Conservation (phyloP, 2,329 filamentous ascomycete species). For the Xylaria sp. region DNA sequence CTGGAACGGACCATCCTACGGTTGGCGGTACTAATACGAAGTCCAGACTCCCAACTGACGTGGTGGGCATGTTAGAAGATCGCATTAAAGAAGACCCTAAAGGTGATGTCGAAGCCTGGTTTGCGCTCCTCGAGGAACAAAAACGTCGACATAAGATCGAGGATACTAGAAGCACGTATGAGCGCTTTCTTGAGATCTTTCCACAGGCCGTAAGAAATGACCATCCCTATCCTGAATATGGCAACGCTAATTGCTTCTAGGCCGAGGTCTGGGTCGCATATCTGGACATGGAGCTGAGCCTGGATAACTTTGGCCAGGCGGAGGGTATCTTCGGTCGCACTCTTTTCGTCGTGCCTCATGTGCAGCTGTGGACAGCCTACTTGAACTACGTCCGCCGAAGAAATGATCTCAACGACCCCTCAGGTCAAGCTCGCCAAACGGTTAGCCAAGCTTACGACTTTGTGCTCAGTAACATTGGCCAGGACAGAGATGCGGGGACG, state of each 20-base stretch:
- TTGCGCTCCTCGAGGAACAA: conserved; percentile 85
- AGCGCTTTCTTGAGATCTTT: conserved; percentile 87
- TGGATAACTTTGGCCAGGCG: conserved; percentile 82
- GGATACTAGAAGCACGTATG: conserved; percentile 81
- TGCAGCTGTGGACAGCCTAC: conserved; percentile 91
- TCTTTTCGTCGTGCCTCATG: conserved; percentile 80
- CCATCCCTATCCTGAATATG: neutral
- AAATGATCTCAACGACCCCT: conserved; percentile 86
- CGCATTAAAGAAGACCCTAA: conserved; percentile 91
- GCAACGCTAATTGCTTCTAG: conserved; percentile 63
- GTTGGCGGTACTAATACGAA: conserved; percentile 37
- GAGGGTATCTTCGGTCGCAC: conserved; percentile 86
- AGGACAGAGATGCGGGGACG: conserved; percentile 87
- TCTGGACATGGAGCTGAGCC: conserved; percentile 86
- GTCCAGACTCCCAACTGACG: conserved; percentile 69
- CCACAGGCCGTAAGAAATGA: conserved; percentile 82
- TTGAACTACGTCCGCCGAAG: conserved; percentile 93
- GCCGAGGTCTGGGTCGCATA: conserved; percentile 92
- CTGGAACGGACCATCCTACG: conserved; percentile 23
- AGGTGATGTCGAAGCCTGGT: conserved; percentile 92
- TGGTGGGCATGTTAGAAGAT: conserved; percentile 84
- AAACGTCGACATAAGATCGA: conserved; percentile 83
- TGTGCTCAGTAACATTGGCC: conserved; percentile 86
- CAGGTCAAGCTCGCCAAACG: conserved; percentile 78
- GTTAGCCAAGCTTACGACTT: conserved; percentile 92